Percentiles rank a stretch among this genome's conserved stretches.
Conservation (phyloP, 2,329 filamentous ascomycete genomes). For the Stachybotrys chartarum region DNA sequence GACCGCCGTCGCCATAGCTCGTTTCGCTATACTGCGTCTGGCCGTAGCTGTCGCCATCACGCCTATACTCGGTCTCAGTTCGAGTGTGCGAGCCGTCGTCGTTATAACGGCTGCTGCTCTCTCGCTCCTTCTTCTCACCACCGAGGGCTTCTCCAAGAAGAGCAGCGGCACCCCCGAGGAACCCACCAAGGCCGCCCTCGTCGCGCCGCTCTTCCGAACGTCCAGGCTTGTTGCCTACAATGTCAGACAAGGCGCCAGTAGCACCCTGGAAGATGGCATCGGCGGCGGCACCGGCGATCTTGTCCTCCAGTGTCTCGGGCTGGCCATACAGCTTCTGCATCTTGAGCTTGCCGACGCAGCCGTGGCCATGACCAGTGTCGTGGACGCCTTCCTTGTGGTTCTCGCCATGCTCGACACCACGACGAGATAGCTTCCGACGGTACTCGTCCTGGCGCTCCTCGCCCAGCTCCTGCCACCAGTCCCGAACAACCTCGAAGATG, state of each 20-base stretch:
- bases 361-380: conserved; percentile 79
- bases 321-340: conserved; percentile 62
- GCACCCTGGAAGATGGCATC: conserved; percentile 51
- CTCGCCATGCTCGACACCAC: conserved; percentile 67
- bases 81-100: conserved; percentile 56
- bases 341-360: conserved; percentile 69
- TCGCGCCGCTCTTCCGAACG: conserved; percentile 36
- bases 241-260: conserved; percentile 41
- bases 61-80: conserved; percentile 55
- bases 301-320: conserved; percentile 44
- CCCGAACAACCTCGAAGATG: conserved; percentile 74
- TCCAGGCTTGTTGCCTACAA: conserved; percentile 40
- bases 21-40: conserved; percentile 55
- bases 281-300: conserved; percentile 49
- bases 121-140: conserved; percentile 46
- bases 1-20: conserved; percentile 48
- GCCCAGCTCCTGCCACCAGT: conserved; percentile 72
- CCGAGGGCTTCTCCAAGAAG: conserved; percentile 57
- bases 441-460: conserved; percentile 58
- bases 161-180: conserved; percentile 63
- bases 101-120: conserved; percentile 36
- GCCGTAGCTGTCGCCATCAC: conserved; percentile 48
- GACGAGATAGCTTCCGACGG: conserved; percentile 66
- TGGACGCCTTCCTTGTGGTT: conserved; percentile 85
- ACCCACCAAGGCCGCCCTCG: conserved; percentile 59